Evolutionary conservation across 2,329 filamentous ascomycete genomes (phyloP).

Genomic region (Fusarium lyarnte): DNA sequence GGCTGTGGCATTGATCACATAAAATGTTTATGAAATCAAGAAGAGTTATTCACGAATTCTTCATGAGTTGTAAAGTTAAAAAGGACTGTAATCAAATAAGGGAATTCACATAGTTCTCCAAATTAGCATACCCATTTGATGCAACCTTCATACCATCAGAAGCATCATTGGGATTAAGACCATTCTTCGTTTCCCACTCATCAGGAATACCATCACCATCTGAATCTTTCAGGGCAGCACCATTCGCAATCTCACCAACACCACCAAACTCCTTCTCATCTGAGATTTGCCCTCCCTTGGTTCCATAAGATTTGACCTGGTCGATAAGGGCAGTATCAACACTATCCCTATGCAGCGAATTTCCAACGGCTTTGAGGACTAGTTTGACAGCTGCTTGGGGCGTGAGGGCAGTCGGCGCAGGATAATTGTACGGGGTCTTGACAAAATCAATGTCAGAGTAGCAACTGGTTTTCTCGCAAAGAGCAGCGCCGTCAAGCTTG

Average conservation of each 20-base stretch:
- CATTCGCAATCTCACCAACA: constrained; percentile 51
- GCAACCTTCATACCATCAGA: constrained; percentile 54
- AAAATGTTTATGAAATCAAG: not conserved
- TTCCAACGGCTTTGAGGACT: constrained; percentile 53
- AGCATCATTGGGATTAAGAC: constrained; percentile 51
- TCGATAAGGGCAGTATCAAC: constrained; percentile 55
- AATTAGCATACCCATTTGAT: constrained; percentile 55
- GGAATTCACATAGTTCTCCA: constrained; percentile 62
- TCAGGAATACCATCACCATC: constrained; percentile 63
- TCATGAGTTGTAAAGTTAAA: not conserved
- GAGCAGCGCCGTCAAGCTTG: constrained; percentile 56
- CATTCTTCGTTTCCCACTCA: constrained; percentile 56
- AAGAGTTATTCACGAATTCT: not conserved
- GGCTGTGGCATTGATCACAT: not conserved
- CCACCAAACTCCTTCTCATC: constrained; percentile 57
- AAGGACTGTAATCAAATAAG: constrained; percentile 44
- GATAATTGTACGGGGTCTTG: constrained; percentile 53
- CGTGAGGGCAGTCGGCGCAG: constrained; percentile 51
- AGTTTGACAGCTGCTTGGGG: constrained; percentile 53
- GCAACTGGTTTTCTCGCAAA: constrained; percentile 54
- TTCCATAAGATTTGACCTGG: constrained; percentile 58
- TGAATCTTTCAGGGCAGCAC: constrained; percentile 52
- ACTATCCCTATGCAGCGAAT: constrained; percentile 55
- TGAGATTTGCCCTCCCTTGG: constrained; percentile 55
- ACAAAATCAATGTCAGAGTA: constrained; percentile 59